A percentile compares a stretch with the other conserved stretches of the same genome.
These are phyloP conservation scores for Artemisia princeps DNA, from an alignment of 140 eudicot genomes.

Conservation along the genomic window DNA sequence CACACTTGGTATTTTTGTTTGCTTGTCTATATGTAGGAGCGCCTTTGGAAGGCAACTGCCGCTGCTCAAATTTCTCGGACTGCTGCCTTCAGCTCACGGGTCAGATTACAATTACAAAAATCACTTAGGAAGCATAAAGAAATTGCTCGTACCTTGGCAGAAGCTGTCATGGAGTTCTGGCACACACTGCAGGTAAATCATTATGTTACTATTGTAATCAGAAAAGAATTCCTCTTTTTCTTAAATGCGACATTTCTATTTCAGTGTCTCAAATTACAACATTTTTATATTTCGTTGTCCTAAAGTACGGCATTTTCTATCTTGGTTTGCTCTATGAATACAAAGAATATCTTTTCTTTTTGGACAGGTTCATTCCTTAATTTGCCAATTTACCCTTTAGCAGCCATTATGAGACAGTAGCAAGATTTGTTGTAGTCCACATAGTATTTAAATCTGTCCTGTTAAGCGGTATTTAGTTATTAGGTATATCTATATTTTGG, in stretches of 20 bases:
- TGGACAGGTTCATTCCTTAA: not conserved
- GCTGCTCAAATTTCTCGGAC: constrained; percentile 63
- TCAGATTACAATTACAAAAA: constrained; percentile 43
- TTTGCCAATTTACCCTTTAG: constrained; percentile 1
- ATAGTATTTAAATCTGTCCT: no score
- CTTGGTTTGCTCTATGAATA: no score
- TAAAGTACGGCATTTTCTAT: no score
- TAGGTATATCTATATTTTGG: no score
- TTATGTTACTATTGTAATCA: not conserved
- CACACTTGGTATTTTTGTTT: constrained; percentile 5
- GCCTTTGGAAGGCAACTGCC: constrained; percentile 76
- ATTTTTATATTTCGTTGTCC: no score
- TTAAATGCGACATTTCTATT: not conserved
- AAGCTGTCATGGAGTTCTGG: constrained; percentile 86
- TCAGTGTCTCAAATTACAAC: not conserved
- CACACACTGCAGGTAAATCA: constrained; percentile 47
- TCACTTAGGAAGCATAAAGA: constrained; percentile 36
- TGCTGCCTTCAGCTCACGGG: constrained; percentile 46
- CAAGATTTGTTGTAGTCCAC: constrained; percentile 9
- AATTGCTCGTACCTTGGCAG: constrained; percentile 61
- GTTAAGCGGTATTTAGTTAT: no score
- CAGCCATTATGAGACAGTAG: constrained; percentile 15
- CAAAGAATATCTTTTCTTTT: not conserved
- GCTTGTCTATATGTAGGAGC: constrained; percentile 49
- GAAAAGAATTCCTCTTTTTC: constrained; percentile 4